Evolutionary conservation across 495 filamentous ascomycete genomes (phyloP), one percentile per base, ranked within the genome.

Genomic region (Hypomontagnella monticulosa): DNA sequence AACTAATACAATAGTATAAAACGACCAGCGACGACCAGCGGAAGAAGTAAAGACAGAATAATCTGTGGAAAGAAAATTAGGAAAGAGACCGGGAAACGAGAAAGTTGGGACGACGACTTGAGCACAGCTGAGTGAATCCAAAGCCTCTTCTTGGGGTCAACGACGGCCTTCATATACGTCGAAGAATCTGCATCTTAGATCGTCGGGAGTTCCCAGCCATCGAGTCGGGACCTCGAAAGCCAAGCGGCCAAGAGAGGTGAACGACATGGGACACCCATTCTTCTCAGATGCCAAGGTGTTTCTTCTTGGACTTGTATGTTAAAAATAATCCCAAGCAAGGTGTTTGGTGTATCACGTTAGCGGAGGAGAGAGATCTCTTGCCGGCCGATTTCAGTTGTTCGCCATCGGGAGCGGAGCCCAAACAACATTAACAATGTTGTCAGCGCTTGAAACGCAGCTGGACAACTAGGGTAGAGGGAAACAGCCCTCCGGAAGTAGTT

Each of bases 11-110:
- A 36, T 67, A 57, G 55, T 66, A 70, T 68, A 72, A 72, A 57
- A 63, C 73, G 69, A 75, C 74, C 69, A 75, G 74, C 74, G 71
- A 66, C 67, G 76, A 78, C 75, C 75, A 80, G 76, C 74, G 73
- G 63, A 71, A 71, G 71, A 71, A 71, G 19, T 18, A 64, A 71
- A 48, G 43, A 61, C 57, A 58, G 61, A 62, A 66, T 34, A 61
- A 54, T 66, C 62, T 69, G 53, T 61, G 19, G 32, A 61, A 55
- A 30, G 33, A 68, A 60, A 60, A 61, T 40, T 55, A 69, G 43
- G 61, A 62, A 69, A 74, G 63, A 66, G 58, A 75, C 63, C 56
- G 55, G 43, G 54, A 66, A 50, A 71, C 63, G 36, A 59, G 64
- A 56, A 70, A 53, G 57, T 67, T 61, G 57, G 57, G 64, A 60